Base-by-base conservation (phyloP, 208 protist species). In the Naegleria gruberi region DNA sequence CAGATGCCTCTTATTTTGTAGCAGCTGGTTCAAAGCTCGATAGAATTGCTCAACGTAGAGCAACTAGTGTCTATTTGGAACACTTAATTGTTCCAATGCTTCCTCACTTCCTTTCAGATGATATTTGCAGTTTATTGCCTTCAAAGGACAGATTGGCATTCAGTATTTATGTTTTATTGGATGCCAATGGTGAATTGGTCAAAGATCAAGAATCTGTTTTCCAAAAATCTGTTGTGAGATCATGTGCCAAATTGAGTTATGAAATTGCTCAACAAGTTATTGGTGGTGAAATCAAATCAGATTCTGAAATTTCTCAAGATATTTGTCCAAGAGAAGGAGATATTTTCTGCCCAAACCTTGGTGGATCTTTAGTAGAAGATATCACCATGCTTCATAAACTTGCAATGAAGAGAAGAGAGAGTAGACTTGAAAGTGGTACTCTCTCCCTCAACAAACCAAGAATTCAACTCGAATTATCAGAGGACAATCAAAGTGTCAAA, bases 101-200 rank as follows among this genome's bases (percentile, higher is more conserved):
- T 17, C 98, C 98, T 10, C 94, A 97, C 89, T 90, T 98, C 12
- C 93, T 99, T 12, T 97, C 96, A 30, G 97, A 99, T 89, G 96
- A 98, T 83, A 89, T 99, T n/a, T 99, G 98, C 92, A 98, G 97
- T 34, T 93, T 99, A 15, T 92, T 96, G n/a, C 95, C 94, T 73
- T 93, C 93, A 1, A 94, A 96, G 44, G 97, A 98, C 41, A 93
- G 97, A 82, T 98, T 97, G 91, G 95, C 97, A 46, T 98, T 99
- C 90, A 97, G 95, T 51, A 95, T 97, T 55, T 89, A 98, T 82
- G 98, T 97, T 95, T 94, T 97, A 34, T 4, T 94, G 23, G 45
- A 82, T 10, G 17, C 5, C 57, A 90, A 94, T 40, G 65, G 81
- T 43, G 74, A 83, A 73, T 93, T 44, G n/a, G 47, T 74, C 7